Conservation (phyloP, 768 basidiomycete genomes). For the Mrakia gelida region DNA sequence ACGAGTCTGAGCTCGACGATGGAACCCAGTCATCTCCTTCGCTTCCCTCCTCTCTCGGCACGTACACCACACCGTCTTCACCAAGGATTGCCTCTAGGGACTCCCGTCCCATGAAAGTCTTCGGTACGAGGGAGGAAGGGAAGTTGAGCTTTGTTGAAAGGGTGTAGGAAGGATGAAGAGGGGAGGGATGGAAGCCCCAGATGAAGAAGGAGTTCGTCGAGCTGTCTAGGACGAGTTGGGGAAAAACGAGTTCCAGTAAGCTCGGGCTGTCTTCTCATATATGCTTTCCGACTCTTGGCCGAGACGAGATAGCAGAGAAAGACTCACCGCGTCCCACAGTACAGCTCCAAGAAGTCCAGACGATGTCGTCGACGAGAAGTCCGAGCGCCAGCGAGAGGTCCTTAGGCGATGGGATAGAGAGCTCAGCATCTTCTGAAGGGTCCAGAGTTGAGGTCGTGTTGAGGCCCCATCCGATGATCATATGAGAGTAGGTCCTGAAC, state of each 20-base stretch:
- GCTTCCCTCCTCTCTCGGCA: background rate
- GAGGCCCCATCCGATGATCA: conserved; percentile 7
- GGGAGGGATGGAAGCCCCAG: conserved; percentile 12
- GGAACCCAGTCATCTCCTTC: background rate
- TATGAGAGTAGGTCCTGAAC: background rate
- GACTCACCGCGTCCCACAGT: conserved; percentile 7
- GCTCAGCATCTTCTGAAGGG: background rate
- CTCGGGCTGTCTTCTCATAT: background rate
- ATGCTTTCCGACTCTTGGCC: too few species aligned
- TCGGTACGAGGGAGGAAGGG: background rate
- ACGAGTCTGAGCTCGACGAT: too few species aligned
- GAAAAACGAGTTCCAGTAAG: background rate
- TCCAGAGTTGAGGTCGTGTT: conserved; percentile 5
- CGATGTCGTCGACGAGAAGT: conserved; percentile 7
- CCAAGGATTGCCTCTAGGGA: conserved; percentile 1
- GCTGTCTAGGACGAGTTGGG: background rate
- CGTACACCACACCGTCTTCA: conserved; percentile 6
- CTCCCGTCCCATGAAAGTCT: conserved; percentile 9
- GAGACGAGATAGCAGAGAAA: background rate
- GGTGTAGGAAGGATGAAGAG: background rate
- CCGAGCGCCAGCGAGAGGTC: background rate
- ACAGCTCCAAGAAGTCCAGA: conserved; percentile 9
- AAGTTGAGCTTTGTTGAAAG: background rate
- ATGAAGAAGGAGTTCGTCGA: background rate
- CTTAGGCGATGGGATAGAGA: background rate